phyloP scores from a whole-genome alignment of 257 asterid species.

The Nicotiana tomentosiformis region DNA sequence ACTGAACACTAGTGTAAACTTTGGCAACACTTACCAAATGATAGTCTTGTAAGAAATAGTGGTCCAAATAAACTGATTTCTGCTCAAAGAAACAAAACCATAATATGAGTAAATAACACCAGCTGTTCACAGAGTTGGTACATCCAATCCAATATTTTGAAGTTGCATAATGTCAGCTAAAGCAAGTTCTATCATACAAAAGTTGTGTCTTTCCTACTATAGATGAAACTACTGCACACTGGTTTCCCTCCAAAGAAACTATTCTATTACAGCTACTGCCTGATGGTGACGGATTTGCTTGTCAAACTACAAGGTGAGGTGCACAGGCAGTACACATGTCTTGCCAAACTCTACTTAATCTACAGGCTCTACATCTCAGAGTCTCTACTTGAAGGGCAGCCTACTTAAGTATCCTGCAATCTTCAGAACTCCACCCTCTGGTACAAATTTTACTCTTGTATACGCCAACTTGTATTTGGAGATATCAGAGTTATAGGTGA shows the following conservation, averaged over 20 bases:
- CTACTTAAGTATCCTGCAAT: neutral
- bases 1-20: neutral
- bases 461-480: neutral
- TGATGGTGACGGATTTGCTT: neutral
- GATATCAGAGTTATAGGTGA: neutral
- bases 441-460: neutral
- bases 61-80: neutral
- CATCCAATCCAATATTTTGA: neutral
- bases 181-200: neutral
- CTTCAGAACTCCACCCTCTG: neutral
- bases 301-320: neutral
- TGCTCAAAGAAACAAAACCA: neutral
- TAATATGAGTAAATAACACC: neutral
- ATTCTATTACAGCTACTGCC: neutral
- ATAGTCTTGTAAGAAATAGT: neutral
- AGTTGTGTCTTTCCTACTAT: neutral
- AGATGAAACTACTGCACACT: conserved; percentile 3
- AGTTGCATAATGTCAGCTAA: neutral
- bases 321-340: neutral
- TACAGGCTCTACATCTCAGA: neutral
- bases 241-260: neutral
- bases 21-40: neutral
- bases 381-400: neutral
- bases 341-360: neutral
- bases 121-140: neutral